Conservation (phyloP, 2,329 filamentous ascomycete species). For the Cephalotrichum gorgonifer region DNA sequence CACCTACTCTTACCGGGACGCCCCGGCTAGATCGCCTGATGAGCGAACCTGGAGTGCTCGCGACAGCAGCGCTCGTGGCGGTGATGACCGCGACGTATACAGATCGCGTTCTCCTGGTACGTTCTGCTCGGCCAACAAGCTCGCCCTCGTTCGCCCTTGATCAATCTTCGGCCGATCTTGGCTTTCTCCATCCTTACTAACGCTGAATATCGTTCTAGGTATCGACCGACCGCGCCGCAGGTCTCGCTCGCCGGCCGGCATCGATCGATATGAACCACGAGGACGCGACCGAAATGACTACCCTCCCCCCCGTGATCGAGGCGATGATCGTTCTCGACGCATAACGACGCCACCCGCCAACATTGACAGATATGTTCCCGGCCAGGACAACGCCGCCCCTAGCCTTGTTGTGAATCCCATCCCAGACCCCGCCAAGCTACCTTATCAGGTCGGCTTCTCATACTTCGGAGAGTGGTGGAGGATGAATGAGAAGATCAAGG, state of each 20-base stretch:
- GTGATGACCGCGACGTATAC: slow-evolving; percentile 49
- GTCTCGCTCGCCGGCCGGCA: slow-evolving; percentile 59
- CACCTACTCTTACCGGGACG: slow-evolving; percentile 45
- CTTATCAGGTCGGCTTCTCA: slow-evolving; percentile 76
- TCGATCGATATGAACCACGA: slow-evolving; percentile 70
- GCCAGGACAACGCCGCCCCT: slow-evolving; percentile 46
- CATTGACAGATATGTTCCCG: slow-evolving; percentile 78
- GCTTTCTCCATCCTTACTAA: not conserved
- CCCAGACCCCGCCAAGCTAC: slow-evolving; percentile 59
- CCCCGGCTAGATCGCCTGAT: slow-evolving; percentile 38
- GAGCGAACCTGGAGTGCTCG: slow-evolving; percentile 41
- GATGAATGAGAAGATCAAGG: slow-evolving; percentile 70
- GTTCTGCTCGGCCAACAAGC: slow-evolving; percentile 20
- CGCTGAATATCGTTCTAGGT: slow-evolving; percentile 25
- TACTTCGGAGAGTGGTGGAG: slow-evolving; percentile 85
- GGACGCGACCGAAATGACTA: slow-evolving; percentile 57
- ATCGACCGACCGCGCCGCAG: slow-evolving; percentile 46
- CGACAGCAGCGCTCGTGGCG: slow-evolving; percentile 41
- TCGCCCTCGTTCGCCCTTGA: not conserved
- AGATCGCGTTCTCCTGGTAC: slow-evolving; percentile 62
- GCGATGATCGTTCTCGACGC: slow-evolving; percentile 48
- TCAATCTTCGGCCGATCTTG: not conserved
- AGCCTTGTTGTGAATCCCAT: slow-evolving; percentile 51
- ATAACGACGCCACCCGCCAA: slow-evolving; percentile 55
- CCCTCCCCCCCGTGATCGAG: slow-evolving; percentile 34